phyloP scores from a whole-genome alignment of 139 green algal genomes.

The Chlorella sp. region DNA sequence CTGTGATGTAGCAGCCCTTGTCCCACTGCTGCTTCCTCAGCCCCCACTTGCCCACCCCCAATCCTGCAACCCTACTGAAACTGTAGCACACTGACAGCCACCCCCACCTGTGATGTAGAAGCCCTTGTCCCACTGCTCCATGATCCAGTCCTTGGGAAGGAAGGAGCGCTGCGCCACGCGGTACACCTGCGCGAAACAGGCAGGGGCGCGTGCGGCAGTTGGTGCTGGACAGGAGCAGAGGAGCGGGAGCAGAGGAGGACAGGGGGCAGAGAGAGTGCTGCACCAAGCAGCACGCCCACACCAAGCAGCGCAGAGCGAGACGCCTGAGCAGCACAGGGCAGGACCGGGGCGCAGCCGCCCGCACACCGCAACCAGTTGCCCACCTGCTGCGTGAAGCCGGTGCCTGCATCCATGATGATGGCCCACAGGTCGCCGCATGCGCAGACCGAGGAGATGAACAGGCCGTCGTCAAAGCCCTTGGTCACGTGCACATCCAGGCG shows the following conservation, averaged over 20 bases:
- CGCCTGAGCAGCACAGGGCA: too few species aligned
- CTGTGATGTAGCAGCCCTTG: too few species aligned
- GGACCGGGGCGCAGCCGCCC: too few species aligned
- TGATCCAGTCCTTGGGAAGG: conserved; percentile 85
- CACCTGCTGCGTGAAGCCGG: conserved; percentile 86
- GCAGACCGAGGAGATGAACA: conserved; percentile 94
- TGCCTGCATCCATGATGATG: conserved; percentile 95
- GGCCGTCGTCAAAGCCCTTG: conserved; percentile 95
- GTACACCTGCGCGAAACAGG: conserved; percentile 63
- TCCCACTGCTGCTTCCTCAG: too few species aligned
- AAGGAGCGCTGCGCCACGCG: conserved; percentile 70
- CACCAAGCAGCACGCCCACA: background rate
- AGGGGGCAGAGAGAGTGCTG: background rate
- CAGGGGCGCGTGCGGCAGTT: too few species aligned
- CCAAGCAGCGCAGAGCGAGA: too few species aligned
- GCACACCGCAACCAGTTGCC: conserved; percentile 26
- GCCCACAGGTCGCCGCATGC: conserved; percentile 95
- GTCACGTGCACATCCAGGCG: conserved; percentile 92
- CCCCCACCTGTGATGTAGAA: conserved; percentile 88
- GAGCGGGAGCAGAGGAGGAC: too few species aligned
- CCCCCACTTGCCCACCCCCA: too few species aligned
- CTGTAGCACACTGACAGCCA: too few species aligned
- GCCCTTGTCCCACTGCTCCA: conserved; percentile 89
- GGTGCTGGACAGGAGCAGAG: background rate
- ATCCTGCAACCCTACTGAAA: too few species aligned